Conservation (phyloP, 2,329 filamentous ascomycete species). For the Cladosporium sphaerospermum region DNA sequence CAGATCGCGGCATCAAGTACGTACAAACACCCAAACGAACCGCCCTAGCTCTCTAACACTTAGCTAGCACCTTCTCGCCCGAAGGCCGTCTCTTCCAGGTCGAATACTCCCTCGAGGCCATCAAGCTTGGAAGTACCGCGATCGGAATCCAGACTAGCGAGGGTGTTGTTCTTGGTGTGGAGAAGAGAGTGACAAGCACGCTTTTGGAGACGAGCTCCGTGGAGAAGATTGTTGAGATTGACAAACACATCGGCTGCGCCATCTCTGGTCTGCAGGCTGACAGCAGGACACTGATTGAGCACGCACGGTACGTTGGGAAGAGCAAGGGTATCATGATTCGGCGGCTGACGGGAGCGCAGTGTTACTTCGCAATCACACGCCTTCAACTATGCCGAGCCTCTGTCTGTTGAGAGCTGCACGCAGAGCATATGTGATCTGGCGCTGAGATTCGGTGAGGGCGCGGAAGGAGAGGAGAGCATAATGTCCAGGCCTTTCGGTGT, state of each 20-base stretch:
- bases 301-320: slow-evolving; percentile 56
- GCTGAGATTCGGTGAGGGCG: slow-evolving; percentile 91
- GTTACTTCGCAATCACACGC: slow-evolving; percentile 95
- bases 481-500: slow-evolving; percentile 98
- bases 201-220: slow-evolving; percentile 96
- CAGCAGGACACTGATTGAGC: slow-evolving; percentile 95
- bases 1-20: slow-evolving; percentile 97
- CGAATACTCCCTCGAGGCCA: slow-evolving; percentile 99
- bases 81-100: slow-evolving; percentile 99
- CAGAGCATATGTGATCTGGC: slow-evolving; percentile 98
- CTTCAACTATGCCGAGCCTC: slow-evolving; percentile 95
- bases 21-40: slow-evolving; percentile 49
- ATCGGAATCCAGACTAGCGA: slow-evolving; percentile 94
- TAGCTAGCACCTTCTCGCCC: slow-evolving; percentile 87
- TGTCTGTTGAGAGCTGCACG: slow-evolving; percentile 95
- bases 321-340: neutral
- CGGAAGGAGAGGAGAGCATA: slow-evolving; percentile 87
- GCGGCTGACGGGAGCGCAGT: slow-evolving; percentile 11
- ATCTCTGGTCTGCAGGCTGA: slow-evolving; percentile 98
- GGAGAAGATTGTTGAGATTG: slow-evolving; percentile 99
- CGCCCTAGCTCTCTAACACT: slow-evolving; percentile 46
- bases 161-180: slow-evolving; percentile 92
- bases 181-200: slow-evolving; percentile 97
- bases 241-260: slow-evolving; percentile 96
- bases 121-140: slow-evolving; percentile 97